These are phyloP conservation scores for Porogramme epimiltina DNA, from an alignment of 1,284 basidiomycete genomes.

Conservation along the genomic window DNA sequence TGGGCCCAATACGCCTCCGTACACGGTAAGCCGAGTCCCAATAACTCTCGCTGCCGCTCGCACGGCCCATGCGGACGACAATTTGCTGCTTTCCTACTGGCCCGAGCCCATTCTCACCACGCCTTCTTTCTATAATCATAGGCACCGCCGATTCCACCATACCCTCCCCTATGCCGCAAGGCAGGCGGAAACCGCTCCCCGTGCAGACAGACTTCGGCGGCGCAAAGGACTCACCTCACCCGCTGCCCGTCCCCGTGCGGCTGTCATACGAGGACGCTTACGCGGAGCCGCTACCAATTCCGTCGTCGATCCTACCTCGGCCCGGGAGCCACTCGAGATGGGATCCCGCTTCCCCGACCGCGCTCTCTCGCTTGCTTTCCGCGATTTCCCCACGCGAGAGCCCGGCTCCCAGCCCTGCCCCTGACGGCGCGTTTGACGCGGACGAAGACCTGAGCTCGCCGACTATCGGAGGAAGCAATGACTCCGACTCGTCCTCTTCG, in stretches of 20 bases:
- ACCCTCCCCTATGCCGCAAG: conserved; percentile 38
- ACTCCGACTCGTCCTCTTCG: conserved; percentile 24
- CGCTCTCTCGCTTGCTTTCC: conserved; percentile 30
- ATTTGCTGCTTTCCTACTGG: too few species aligned
- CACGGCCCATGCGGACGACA: neutral
- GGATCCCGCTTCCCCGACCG: conserved; percentile 35
- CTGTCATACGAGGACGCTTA: conserved; percentile 20
- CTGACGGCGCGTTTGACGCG: conserved; percentile 11
- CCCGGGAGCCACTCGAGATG: conserved; percentile 24
- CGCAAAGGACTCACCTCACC: conserved; percentile 21
- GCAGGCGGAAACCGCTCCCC: conserved; percentile 29
- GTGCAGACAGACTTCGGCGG: conserved; percentile 7
- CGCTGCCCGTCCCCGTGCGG: conserved; percentile 26
- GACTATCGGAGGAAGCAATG: conserved; percentile 27
- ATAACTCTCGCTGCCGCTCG: too few species aligned
- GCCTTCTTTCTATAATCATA: conserved; percentile 16
- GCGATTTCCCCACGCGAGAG: conserved; percentile 31
- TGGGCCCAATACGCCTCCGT: conserved; percentile 72
- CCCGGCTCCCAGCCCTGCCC: conserved; percentile 21
- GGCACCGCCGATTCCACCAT: conserved; percentile 44
- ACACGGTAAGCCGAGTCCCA: conserved; percentile 51
- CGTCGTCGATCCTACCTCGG: conserved; percentile 21
- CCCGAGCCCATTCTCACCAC: too few species aligned
- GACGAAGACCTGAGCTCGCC: conserved; percentile 23
- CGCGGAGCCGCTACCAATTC: conserved; percentile 30